Conservation (phyloP, 768 basidiomycete species). For the Leucocoprinus birnbaumii region DNA sequence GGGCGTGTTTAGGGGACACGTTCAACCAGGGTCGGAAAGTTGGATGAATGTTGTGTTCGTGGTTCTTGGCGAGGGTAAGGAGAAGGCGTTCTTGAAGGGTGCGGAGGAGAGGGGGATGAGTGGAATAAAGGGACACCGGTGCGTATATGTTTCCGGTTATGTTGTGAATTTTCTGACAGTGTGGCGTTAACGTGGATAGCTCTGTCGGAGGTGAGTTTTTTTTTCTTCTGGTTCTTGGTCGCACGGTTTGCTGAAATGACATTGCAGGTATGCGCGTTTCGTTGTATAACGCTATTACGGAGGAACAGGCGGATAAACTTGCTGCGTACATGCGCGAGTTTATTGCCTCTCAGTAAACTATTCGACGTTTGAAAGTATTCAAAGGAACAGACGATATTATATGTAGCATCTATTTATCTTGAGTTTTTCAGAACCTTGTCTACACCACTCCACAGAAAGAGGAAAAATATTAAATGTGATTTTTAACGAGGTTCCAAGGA, state of each 20-base stretch:
- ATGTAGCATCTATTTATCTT: too few relatives aligned
- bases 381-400: too few relatives aligned
- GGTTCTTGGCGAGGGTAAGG: constrained; percentile 64
- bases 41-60: constrained; percentile 97
- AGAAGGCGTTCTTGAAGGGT: constrained; percentile 76
- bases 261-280: constrained; percentile 81
- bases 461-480: background rate
- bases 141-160: constrained; percentile 25
- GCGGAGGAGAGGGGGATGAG: constrained; percentile 80
- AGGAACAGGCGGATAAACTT: constrained; percentile 64
- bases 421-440: background rate
- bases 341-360: constrained; percentile 18
- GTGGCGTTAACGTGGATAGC: background rate
- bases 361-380: background rate
- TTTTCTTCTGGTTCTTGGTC: background rate
- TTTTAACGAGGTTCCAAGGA: too few relatives aligned
- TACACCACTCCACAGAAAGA: background rate
- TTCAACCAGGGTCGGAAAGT: constrained; percentile 73
- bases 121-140: constrained; percentile 92
- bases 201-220: constrained; percentile 7
- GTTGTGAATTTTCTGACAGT: background rate
- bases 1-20: constrained; percentile 71
- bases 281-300: constrained; percentile 85
- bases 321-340: constrained; percentile 62
- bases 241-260: constrained; percentile 24